phyloP scores from a whole-genome alignment of 352 stramenopile species.

The Globisporangium nodosum region DNA sequence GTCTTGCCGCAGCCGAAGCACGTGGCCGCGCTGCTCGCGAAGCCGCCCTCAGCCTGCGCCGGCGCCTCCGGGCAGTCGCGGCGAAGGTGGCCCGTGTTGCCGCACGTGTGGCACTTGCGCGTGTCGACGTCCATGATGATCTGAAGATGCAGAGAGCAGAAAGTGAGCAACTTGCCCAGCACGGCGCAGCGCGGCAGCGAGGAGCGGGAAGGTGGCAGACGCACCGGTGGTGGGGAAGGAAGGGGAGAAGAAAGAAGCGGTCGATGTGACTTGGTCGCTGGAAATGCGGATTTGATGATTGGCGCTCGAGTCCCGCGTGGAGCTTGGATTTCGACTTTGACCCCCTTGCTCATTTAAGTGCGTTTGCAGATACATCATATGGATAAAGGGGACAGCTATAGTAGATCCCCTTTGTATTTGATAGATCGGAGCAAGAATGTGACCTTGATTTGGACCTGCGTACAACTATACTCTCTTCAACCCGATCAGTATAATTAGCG shows the following conservation, averaged over 20 bases:
- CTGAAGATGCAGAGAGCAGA: not conserved
- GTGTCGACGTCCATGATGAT: conserved; percentile 14
- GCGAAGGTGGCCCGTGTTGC: conserved; percentile 62
- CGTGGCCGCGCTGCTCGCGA: conserved; percentile 27
- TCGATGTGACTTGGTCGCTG: conserved; percentile 4
- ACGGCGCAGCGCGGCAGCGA: too few species aligned
- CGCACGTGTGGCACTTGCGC: conserved; percentile 83
- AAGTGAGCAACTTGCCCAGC: not conserved
- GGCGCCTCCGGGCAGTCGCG: conserved; percentile 68
- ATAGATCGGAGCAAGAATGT: too few species aligned
- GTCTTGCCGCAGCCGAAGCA: conserved; percentile 79
- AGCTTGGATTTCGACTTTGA: too few species aligned
- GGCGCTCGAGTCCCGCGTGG: not conserved
- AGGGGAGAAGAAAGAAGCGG: not conserved
- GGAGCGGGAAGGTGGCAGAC: not conserved
- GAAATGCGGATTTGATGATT: conserved; percentile 16
- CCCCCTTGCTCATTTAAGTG: not conserved
- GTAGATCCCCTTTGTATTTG: too few species aligned
- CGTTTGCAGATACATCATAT: not conserved
- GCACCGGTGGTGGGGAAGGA: conserved; percentile 1
- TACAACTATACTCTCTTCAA: too few species aligned
- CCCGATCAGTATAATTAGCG: too few species aligned
- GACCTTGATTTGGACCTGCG: too few species aligned
- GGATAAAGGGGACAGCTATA: too few species aligned
- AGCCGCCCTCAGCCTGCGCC: conserved; percentile 29